Evolutionary conservation across 2,329 filamentous ascomycete genomes (phyloP).

Genomic region (Calonectria pseudoreteaudii): DNA sequence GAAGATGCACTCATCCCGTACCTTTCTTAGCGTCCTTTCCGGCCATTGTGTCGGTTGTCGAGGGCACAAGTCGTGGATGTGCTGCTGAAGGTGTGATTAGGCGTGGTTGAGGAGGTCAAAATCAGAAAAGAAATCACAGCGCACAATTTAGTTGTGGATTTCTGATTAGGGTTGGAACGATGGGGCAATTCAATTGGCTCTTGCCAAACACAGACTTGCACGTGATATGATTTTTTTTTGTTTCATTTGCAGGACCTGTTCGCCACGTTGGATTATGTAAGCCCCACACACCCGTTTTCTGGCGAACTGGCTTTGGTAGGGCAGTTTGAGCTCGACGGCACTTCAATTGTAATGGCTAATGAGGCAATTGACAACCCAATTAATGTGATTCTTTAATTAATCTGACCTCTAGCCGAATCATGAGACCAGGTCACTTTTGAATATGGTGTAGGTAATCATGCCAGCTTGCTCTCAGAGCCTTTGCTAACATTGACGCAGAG

Average conservation of each 20-base stretch:
- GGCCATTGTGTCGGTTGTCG: conserved; percentile 49
- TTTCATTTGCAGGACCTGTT: background rate
- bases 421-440: background rate
- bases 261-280: conserved; percentile 15
- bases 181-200: conserved; percentile 22
- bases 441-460: background rate
- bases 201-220: background rate
- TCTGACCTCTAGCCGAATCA: background rate
- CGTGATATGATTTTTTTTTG: conserved; percentile 19
- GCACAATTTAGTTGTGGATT: conserved; percentile 37
- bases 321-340: background rate
- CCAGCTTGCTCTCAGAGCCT: background rate
- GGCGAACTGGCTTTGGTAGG: background rate
- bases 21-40: conserved; percentile 57
- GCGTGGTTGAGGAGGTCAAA: conserved; percentile 30
- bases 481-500: background rate
- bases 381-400: too few relatives aligned
- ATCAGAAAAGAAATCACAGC: conserved; percentile 30
- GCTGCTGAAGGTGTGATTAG: conserved; percentile 41
- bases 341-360: background rate
- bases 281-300: background rate
- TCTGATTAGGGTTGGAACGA: conserved; percentile 39
- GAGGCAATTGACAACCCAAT: background rate
- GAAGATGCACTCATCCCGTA: conserved; percentile 51
- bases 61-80: conserved; percentile 41